Conservation (phyloP, 2,329 filamentous ascomycete genomes). For the Alternaria ethzedia region DNA sequence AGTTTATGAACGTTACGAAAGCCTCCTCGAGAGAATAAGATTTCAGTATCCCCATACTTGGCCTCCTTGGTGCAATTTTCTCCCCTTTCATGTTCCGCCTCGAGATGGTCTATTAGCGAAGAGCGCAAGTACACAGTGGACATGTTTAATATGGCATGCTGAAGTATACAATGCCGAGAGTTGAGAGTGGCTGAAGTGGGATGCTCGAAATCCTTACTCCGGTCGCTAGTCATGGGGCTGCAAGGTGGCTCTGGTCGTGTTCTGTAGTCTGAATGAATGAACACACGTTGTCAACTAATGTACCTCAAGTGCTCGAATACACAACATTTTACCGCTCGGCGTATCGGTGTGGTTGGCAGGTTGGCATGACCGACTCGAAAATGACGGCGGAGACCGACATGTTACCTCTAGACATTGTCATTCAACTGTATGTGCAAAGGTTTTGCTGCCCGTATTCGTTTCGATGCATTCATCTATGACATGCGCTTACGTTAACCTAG, state of each 20-base stretch:
- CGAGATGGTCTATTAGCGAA: background rate
- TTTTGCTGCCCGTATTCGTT: background rate
- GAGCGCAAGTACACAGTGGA: background rate
- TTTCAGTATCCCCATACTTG: background rate
- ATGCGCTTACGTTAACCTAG: background rate
- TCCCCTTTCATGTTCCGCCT: background rate
- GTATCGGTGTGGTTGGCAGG: background rate
- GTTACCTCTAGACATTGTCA: background rate
- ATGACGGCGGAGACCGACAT: background rate
- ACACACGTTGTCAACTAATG: background rate
- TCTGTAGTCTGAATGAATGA: background rate
- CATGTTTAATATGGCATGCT: accelerated
- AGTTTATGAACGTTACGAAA: background rate
- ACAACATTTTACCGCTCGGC: background rate
- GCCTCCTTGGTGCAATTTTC: background rate
- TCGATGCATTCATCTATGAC: background rate
- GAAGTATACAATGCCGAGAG: background rate
- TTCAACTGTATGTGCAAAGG: background rate
- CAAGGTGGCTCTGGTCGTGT: background rate
- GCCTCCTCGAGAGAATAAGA: background rate
- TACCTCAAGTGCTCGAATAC: too few relatives aligned
- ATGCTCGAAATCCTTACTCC: accelerated
- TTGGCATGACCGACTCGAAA: background rate
- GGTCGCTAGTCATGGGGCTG: accelerated
- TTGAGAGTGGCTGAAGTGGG: background rate